Percentiles rank a stretch among this genome's conserved stretches.
Conservation (phyloP, 768 basidiomycete genomes). For the Fomitopsis serialis region DNA sequence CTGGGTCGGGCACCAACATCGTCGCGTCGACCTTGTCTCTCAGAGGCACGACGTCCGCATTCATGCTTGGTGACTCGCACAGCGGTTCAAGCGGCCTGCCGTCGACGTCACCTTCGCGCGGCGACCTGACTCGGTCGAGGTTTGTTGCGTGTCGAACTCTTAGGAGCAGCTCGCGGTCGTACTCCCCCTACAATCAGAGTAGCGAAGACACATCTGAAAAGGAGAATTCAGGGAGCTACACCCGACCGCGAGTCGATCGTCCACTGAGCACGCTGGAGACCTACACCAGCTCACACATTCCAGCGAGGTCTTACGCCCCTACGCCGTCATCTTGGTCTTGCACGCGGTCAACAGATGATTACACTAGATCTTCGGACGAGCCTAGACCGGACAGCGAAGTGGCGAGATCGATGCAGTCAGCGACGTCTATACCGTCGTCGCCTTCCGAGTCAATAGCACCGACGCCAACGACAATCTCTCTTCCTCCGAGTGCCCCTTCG, state of each 20-base stretch:
- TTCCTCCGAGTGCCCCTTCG: conserved; percentile 29
- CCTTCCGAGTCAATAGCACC: conserved; percentile 25
- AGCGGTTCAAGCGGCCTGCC: conserved; percentile 22
- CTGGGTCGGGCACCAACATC: conserved; percentile 41
- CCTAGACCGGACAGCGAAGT: neutral
- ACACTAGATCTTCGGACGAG: conserved; percentile 3
- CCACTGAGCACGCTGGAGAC: conserved; percentile 21
- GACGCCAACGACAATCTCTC: conserved; percentile 22
- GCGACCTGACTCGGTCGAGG: conserved; percentile 48
- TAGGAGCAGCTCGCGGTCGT: conserved; percentile 35
- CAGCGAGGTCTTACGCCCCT: conserved; percentile 9
- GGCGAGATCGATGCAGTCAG: conserved; percentile 10
- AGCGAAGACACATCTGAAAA: conserved; percentile 51
- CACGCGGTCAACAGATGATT: conserved; percentile 7
- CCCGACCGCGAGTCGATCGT: conserved; percentile 3
- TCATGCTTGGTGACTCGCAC: conserved; percentile 53
- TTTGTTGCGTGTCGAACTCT: conserved; percentile 51
- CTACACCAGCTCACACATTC: conserved; percentile 12
- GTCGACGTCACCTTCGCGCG: conserved; percentile 44
- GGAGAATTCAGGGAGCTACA: conserved; percentile 39
- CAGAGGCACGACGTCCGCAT: conserved; percentile 46
- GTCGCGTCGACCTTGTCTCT: conserved; percentile 48
- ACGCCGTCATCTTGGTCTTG: conserved; percentile 13
- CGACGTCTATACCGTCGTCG: conserved; percentile 20
- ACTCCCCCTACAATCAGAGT: conserved; percentile 30